Percentiles rank a stretch among this genome's conserved stretches.
Evolutionary conservation across 139 green algal genomes (phyloP).

Genomic region (Closterium sp.): DNA sequence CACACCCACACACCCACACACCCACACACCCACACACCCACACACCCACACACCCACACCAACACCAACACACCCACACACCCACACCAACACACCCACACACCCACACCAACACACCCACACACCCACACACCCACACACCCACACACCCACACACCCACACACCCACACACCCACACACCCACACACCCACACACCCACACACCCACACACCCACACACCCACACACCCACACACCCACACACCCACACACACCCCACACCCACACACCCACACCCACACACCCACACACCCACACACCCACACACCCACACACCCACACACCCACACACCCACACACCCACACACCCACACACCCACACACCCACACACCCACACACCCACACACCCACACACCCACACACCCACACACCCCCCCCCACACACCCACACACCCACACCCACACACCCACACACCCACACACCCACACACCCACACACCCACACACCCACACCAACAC

Average conservation of each 20-base stretch:
- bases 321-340: neutral
- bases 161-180: neutral
- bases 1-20: too few relatives aligned
- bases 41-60: too few relatives aligned
- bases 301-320: neutral
- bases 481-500: neutral
- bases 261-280: neutral
- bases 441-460: neutral
- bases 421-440: neutral
- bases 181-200: neutral
- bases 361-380: neutral
- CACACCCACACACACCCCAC: neutral
- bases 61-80: too few relatives aligned
- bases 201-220: neutral
- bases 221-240: neutral
- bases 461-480: neutral
- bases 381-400: neutral
- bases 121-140: too few relatives aligned
- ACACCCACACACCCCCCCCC: neutral
- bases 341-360: neutral
- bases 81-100: too few relatives aligned
- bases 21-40: too few relatives aligned
- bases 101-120: too few relatives aligned
- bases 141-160: too few relatives aligned
- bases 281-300: neutral